phyloP scores from a whole-genome alignment of 768 basidiomycete species.

The Termitomyces sp. region DNA sequence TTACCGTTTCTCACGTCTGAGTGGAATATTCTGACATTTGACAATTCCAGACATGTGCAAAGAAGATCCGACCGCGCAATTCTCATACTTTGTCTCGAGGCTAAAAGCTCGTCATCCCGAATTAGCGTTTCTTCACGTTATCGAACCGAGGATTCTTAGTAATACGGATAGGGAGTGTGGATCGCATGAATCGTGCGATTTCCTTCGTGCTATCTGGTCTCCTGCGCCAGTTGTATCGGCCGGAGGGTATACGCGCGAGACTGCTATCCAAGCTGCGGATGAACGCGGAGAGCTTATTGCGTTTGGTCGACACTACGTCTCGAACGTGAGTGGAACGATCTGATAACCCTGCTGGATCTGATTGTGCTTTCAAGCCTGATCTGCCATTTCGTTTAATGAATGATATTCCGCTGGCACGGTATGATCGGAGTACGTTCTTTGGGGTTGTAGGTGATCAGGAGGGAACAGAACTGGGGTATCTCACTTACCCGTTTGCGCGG shows the following conservation, averaged over 20 bases:
- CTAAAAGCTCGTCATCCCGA: constrained; percentile 34
- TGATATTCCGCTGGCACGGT: constrained; percentile 20
- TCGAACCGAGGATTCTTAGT: constrained; percentile 30
- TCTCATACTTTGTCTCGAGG: constrained; percentile 38
- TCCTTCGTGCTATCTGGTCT: constrained; percentile 41
- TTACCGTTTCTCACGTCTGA: neutral
- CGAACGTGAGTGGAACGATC: constrained; percentile 21
- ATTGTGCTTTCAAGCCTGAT: constrained; percentile 2
- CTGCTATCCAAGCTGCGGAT: constrained; percentile 31
- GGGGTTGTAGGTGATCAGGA: constrained; percentile 17
- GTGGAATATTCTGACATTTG: constrained; percentile 19
- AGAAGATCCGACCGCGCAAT: constrained; percentile 50
- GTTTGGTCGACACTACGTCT: constrained; percentile 24
- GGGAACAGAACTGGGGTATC: constrained; percentile 22
- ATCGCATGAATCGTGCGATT: constrained; percentile 30
- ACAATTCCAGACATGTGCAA: constrained; percentile 39
- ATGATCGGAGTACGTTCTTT: constrained; percentile 35
- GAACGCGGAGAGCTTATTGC: constrained; percentile 21
- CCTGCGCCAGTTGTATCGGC: constrained; percentile 33
- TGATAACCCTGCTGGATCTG: neutral
- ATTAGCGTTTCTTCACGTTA: constrained; percentile 47
- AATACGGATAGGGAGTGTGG: constrained; percentile 7
- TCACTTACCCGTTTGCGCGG: constrained; percentile 17
- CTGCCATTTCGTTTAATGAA: constrained; percentile 3
- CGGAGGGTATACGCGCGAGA: constrained; percentile 37